These are phyloP conservation scores for Cairneyella variabilis DNA, from an alignment of 495 filamentous ascomycete genomes.

Conservation along the genomic window DNA sequence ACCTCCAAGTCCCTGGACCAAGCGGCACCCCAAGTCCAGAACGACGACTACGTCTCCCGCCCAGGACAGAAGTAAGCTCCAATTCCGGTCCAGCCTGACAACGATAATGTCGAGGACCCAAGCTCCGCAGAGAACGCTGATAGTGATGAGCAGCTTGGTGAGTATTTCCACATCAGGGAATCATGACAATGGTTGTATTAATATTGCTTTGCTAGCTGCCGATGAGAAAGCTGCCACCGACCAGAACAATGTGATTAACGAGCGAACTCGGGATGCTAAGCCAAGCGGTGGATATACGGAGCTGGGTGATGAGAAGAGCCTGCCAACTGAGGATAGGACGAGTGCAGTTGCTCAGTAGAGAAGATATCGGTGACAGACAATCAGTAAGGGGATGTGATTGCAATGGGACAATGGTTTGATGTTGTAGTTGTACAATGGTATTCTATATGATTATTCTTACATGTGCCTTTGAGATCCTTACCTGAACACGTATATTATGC, in stretches of 20 bases:
- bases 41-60: conserved; percentile 30
- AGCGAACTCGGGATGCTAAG: conserved; percentile 31
- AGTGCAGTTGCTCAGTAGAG: conserved; percentile 6
- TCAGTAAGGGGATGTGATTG: not conserved
- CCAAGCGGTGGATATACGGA: conserved; percentile 27
- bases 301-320: conserved; percentile 31
- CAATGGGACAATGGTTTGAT: not conserved
- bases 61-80: conserved; percentile 34
- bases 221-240: conserved; percentile 37
- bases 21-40: too few relatives aligned
- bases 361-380: not conserved
- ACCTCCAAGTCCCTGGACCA: too few relatives aligned
- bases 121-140: conserved; percentile 41
- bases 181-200: too few relatives aligned
- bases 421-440: not conserved
- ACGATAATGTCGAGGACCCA: conserved; percentile 44
- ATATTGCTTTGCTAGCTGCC: too few relatives aligned
- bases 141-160: conserved; percentile 48
- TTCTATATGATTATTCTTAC: too few relatives aligned
- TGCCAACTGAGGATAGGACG: conserved; percentile 20
- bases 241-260: conserved; percentile 30
- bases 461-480: too few relatives aligned
- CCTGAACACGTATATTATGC: too few relatives aligned
- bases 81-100: conserved; percentile 50
- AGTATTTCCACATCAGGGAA: conserved; percentile 2